Conservation (phyloP, 768 basidiomycete species). For the Daedaleopsis nitida region DNA sequence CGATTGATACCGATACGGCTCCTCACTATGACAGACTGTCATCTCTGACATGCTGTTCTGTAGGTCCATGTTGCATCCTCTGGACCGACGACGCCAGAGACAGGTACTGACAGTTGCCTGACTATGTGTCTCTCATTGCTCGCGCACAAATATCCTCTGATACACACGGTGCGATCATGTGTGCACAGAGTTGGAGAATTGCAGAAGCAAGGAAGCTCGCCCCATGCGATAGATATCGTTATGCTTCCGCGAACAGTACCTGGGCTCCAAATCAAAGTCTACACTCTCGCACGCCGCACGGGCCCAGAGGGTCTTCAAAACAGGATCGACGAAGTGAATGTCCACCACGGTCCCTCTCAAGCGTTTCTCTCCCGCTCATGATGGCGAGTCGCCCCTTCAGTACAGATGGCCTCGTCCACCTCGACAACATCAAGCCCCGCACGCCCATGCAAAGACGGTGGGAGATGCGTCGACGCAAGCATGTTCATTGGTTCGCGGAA, state of each 20-base stretch:
- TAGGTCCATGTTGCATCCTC: too few species aligned
- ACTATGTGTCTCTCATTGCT: background rate
- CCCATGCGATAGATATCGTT: background rate
- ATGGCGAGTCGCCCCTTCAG: background rate
- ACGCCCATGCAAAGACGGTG: slow-evolving; percentile 19
- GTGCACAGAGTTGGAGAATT: background rate
- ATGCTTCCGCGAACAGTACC: too few species aligned
- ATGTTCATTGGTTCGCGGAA: slow-evolving; percentile 35
- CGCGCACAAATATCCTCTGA: too few species aligned
- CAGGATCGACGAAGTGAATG: background rate
- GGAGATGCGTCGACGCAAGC: slow-evolving; percentile 31
- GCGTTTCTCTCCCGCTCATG: background rate
- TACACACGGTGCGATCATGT: background rate
- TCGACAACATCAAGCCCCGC: slow-evolving; percentile 27
- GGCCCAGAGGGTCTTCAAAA: background rate
- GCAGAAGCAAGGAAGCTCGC: background rate
- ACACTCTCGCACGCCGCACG: background rate
- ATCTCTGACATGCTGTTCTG: too few species aligned
- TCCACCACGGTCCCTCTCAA: background rate
- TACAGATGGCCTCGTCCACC: slow-evolving; percentile 18
- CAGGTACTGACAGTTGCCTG: background rate
- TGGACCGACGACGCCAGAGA: too few species aligned
- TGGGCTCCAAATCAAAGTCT: background rate
- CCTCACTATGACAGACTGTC: too few species aligned
- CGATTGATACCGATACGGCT: too few species aligned